Percentiles rank a stretch among this genome's conserved stretches.
Evolutionary conservation across 2,329 filamentous ascomycete species (phyloP).

Genomic region (Zalaria sp.): DNA sequence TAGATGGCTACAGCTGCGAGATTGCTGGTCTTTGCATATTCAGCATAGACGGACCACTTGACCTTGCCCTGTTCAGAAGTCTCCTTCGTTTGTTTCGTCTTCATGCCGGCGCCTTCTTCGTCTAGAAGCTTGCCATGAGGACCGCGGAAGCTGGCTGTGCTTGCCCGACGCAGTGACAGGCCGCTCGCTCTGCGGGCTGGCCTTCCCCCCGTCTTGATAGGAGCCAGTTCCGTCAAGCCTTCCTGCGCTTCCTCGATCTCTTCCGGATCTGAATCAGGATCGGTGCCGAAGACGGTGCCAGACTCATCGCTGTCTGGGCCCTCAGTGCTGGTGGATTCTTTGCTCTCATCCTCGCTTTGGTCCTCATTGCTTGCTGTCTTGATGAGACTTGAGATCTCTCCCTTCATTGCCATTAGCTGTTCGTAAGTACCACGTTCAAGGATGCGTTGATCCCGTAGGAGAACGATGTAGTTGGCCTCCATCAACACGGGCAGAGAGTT

Average conservation of each 20-base stretch:
- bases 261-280: conserved; percentile 34
- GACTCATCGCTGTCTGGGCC: conserved; percentile 55
- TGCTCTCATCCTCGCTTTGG: conserved; percentile 26
- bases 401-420: conserved; percentile 87
- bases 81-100: conserved; percentile 78
- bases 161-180: conserved; percentile 74
- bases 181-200: conserved; percentile 54
- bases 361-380: conserved; percentile 53
- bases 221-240: conserved; percentile 57
- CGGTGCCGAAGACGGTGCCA: conserved; percentile 38
- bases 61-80: conserved; percentile 90
- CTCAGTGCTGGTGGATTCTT: conserved; percentile 25
- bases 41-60: conserved; percentile 87
- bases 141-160: conserved; percentile 78
- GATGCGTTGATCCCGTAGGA: conserved; percentile 71
- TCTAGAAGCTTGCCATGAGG: conserved; percentile 73
- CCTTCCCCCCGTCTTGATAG: conserved; percentile 47
- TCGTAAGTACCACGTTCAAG: conserved; percentile 81
- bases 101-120: conserved; percentile 57
- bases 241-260: conserved; percentile 53
- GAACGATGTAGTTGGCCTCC: conserved; percentile 76
- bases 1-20: conserved; percentile 72
- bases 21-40: conserved; percentile 94
- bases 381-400: conserved; percentile 72
- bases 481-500: conserved; percentile 87